Evolutionary conservation across 1,284 basidiomycete species (phyloP).

Genomic region (Sanghuangporus weigelae): DNA sequence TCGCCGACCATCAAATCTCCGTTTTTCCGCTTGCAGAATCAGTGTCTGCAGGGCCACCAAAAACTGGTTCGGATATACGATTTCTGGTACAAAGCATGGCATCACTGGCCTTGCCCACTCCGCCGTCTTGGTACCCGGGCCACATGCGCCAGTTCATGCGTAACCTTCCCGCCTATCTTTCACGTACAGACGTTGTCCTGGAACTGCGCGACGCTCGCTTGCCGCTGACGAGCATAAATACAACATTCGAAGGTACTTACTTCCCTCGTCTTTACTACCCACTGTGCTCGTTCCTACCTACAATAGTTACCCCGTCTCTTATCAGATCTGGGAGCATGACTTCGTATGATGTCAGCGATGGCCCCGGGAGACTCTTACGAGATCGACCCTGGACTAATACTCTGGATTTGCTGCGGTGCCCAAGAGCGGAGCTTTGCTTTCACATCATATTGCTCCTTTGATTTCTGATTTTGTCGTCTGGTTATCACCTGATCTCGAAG

Average conservation of each 20-base stretch:
- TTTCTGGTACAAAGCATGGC: conserved; percentile 28
- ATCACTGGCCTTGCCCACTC: conserved; percentile 50
- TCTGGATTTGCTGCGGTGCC: neutral
- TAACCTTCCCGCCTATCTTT: conserved; percentile 71
- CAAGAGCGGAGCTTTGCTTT: neutral
- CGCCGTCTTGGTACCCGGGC: conserved; percentile 96
- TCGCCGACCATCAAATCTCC: too few species aligned
- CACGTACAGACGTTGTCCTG: conserved; percentile 85
- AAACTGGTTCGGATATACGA: neutral
- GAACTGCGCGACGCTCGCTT: conserved; percentile 92
- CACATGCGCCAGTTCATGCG: conserved; percentile 92
- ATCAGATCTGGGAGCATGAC: neutral
- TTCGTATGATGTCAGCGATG: conserved; percentile 16
- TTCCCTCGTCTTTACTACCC: neutral
- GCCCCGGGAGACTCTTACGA: conserved; percentile 1
- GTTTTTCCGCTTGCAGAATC: neutral
- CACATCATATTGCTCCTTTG: neutral
- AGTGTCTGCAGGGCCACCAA: neutral
- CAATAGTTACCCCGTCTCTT: neutral
- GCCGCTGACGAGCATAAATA: conserved; percentile 92
- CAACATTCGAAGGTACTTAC: conserved; percentile 68
- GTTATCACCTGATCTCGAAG: neutral
- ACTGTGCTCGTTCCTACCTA: neutral
- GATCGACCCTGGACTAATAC: neutral
- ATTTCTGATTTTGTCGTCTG: neutral